These are phyloP conservation scores for Dioscorea cayenensis DNA, from an alignment of 116 monocot genomes.

Conservation along the genomic window DNA sequence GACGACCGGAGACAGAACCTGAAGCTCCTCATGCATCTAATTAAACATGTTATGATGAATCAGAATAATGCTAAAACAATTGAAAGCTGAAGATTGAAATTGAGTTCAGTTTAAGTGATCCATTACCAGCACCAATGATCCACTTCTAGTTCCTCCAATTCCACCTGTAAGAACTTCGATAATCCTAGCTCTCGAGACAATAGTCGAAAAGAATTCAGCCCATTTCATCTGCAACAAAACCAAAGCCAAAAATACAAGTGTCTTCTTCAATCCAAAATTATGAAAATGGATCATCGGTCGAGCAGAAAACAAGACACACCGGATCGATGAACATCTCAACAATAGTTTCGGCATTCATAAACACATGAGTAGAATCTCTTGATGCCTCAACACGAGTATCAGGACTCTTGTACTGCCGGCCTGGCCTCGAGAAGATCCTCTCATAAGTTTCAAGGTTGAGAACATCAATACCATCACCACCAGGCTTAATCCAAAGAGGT, in stretches of 20 bases:
- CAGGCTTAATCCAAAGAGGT: constrained; percentile 61
- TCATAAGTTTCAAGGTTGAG: constrained; percentile 62
- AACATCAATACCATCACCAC: constrained; percentile 34
- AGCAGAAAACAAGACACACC: constrained; percentile 30
- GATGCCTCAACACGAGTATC: constrained; percentile 61
- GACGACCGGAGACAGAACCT: constrained; percentile 69
- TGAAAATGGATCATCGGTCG: too few species aligned
- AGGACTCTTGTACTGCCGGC: constrained; percentile 22
- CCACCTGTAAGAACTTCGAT: constrained; percentile 50
- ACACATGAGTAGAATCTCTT: constrained; percentile 44
- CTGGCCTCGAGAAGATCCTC: constrained; percentile 47
- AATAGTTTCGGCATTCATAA: constrained; percentile 49
- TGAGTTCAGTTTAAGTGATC: not conserved
- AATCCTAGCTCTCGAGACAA: constrained; percentile 50
- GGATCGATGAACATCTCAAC: constrained; percentile 82
- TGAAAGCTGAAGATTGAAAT: not conserved
- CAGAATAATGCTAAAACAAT: not conserved
- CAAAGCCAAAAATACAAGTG: not conserved
- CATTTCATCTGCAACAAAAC: constrained; percentile 44
- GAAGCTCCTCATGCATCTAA: constrained; percentile 88
- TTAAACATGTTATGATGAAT: not conserved
- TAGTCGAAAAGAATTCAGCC: constrained; percentile 52
- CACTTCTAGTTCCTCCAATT: constrained; percentile 35
- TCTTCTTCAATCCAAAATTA: not conserved
- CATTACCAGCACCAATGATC: constrained; percentile 44